Conservation (phyloP, 768 basidiomycete genomes). For the Boletus subcaerulescens region DNA sequence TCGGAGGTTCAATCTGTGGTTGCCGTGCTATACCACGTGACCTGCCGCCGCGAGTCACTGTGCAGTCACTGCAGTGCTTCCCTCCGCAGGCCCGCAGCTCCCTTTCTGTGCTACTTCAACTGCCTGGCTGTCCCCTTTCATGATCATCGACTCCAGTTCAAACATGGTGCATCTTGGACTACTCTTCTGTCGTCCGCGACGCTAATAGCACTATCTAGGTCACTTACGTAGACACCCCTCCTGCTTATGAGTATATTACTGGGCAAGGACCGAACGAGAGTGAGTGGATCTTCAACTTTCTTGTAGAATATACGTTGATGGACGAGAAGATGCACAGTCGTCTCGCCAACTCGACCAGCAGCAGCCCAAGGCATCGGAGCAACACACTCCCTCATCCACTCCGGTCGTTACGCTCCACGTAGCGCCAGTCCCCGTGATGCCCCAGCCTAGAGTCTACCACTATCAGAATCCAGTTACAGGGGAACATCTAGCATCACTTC, state of each 20-base stretch:
- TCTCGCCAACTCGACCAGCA: conserved; percentile 12
- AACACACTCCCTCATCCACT: conserved; percentile 4
- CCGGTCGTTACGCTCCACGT: conserved; percentile 23
- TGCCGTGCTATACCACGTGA: conserved; percentile 19
- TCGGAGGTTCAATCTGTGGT: too few species aligned
- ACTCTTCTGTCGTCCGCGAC: background rate
- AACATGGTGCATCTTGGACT: conserved; percentile 23
- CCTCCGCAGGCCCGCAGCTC: conserved; percentile 20
- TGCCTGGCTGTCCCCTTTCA: conserved; percentile 2
- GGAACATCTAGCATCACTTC: conserved; percentile 54
- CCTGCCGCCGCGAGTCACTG: too few species aligned
- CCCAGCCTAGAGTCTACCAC: conserved; percentile 57
- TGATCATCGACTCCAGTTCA: conserved; percentile 25
- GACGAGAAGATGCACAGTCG: conserved; percentile 7
- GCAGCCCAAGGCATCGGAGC: conserved; percentile 7
- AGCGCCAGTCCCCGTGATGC: conserved; percentile 33
- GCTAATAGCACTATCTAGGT: conserved; percentile 12
- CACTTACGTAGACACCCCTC: conserved; percentile 39
- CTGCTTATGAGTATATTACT: conserved; percentile 45
- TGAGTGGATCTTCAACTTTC: conserved; percentile 16
- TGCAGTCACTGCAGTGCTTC: too few species aligned
- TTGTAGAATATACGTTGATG: background rate
- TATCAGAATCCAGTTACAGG: conserved; percentile 64
- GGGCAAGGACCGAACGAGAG: conserved; percentile 26
- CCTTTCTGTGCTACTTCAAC: background rate